Percentiles rank a stretch among this genome's conserved stretches.
These are phyloP conservation scores for Decorospora gaudefroyi DNA, from an alignment of 2,329 filamentous ascomycete species.

Conservation along the genomic window DNA sequence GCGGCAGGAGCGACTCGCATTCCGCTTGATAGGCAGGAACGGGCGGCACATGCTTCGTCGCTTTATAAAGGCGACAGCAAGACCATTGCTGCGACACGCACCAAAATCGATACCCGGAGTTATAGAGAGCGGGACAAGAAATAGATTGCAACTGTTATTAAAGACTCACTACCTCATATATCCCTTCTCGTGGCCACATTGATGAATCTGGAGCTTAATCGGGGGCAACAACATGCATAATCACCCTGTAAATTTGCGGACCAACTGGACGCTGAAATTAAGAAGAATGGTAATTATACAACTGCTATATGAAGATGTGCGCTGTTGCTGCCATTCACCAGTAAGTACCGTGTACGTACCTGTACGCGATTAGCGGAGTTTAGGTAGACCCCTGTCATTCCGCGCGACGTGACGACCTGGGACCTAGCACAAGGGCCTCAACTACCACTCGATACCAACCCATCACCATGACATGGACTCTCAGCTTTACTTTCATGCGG, in stretches of 20 bases:
- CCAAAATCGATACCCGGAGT: slow-evolving; percentile 11
- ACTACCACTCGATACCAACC: slow-evolving; percentile 10
- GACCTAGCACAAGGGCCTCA: slow-evolving; percentile 7
- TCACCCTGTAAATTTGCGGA: no score
- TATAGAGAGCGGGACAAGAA: neutral
- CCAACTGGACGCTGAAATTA: no score
- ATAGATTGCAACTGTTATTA: slow-evolving; percentile 6
- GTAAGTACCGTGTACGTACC: no score
- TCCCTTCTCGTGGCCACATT: no score
- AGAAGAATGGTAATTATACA: no score
- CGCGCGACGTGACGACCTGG: slow-evolving; percentile 12
- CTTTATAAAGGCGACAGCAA: neutral
- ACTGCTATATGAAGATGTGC: no score
- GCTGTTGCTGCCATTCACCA: slow-evolving; percentile 2
- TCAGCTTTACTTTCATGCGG: slow-evolving; percentile 25
- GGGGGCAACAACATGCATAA: neutral
- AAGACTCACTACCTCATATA: neutral
- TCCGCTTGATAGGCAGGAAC: neutral
- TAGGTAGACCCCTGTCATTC: slow-evolving; percentile 14
- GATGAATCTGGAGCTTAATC: no score
- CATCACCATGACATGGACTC: slow-evolving; percentile 33
- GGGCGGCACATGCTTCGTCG: neutral
- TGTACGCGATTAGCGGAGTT: slow-evolving; percentile 10
- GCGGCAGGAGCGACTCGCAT: neutral
- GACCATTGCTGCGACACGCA: neutral